phyloP scores from a whole-genome alignment of 2,329 filamentous ascomycete genomes.

The Colletotrichum higginsianum region DNA sequence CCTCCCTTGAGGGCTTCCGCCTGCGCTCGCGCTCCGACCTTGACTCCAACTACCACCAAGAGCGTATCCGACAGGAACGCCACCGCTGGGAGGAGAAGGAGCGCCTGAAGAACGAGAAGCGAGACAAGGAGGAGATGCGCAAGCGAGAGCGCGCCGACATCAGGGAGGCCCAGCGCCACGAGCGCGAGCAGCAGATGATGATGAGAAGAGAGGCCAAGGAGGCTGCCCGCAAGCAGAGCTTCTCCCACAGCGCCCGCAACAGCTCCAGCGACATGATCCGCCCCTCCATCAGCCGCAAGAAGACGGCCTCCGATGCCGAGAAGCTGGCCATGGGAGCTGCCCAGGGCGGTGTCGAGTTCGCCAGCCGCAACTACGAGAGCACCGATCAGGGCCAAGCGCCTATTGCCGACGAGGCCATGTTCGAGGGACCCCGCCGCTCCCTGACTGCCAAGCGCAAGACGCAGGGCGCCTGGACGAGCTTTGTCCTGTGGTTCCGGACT shows the following conservation, averaged over 20 bases:
- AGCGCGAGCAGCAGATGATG: conserved; percentile 58
- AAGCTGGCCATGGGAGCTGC: conserved; percentile 51
- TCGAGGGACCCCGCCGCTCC: conserved; percentile 59
- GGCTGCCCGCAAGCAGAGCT: conserved; percentile 57
- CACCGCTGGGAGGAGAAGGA: conserved; percentile 76
- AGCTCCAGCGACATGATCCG: conserved; percentile 51
- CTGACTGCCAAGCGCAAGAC: conserved; percentile 72
- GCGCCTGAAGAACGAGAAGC: conserved; percentile 73
- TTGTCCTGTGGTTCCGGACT: conserved; percentile 76
- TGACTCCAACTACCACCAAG: conserved; percentile 66
- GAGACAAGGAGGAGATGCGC: conserved; percentile 70
- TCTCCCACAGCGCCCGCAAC: conserved; percentile 50
- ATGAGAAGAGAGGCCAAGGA: conserved; percentile 37
- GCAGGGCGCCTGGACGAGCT: conserved; percentile 73
- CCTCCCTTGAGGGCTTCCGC: conserved; percentile 73
- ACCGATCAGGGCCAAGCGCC: conserved; percentile 53
- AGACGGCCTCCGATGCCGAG: conserved; percentile 52
- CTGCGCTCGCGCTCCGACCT: conserved; percentile 73
- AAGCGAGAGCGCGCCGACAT: conserved; percentile 72
- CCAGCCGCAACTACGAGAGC: conserved; percentile 63
- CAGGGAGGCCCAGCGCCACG: conserved; percentile 68
- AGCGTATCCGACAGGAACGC: conserved; percentile 73
- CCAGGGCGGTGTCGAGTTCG: conserved; percentile 51
- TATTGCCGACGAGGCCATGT: conserved; percentile 59
- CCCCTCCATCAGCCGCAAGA: conserved; percentile 49